Base-by-base conservation (phyloP, 2,329 filamentous ascomycete species). In the Fusarium sp. region DNA sequence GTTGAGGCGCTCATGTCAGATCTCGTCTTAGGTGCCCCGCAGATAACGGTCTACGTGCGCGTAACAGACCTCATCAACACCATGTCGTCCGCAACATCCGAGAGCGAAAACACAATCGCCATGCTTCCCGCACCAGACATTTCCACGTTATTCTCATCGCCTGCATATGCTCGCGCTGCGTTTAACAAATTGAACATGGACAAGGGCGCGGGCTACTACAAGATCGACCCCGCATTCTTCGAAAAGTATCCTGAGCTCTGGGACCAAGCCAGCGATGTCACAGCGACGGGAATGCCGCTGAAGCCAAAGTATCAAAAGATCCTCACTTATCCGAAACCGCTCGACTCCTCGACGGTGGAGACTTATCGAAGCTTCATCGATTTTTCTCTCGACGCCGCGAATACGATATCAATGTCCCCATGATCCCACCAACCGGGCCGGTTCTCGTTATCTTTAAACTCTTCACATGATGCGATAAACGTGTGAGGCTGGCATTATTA, bases 291-390 rank as follows among this genome's bases (percentile, higher is more conserved):
- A 6, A 79, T 81, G 4, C 80, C 79, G 8, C 66, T 81, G 15
- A 80, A 77, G 54, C 78, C 78, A 8, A 73, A 77, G 32, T 50
- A 74, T 15, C 78, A 81, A 54, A 76, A 75, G 35, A 79, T 77
- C 13, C 69, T 81, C 12, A 81, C 79, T 0, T 81, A 79, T 26
- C 80, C 80, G 4, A 76, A 72, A 28, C 80, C 78, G 9, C 75
- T 81, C 8, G 76, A 80, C 32, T n/a, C 66, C 3, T 69, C 75
- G 3, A 81, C 75, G 3, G 77, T 81, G 24, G 77, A 79, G 63
- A 81, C 79, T 1, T 81, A 81, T 58, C 76, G 79, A 28, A 81
- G 79, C 38, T 81, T 81, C 20, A 81, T 81, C 44, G 75, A 81
- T 45, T 81, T 81, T 62, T 80, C 79, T 8, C 30, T 81, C 12